Conservation (phyloP, 2,329 filamentous ascomycete species). For the Sporothrix variecibatus region DNA sequence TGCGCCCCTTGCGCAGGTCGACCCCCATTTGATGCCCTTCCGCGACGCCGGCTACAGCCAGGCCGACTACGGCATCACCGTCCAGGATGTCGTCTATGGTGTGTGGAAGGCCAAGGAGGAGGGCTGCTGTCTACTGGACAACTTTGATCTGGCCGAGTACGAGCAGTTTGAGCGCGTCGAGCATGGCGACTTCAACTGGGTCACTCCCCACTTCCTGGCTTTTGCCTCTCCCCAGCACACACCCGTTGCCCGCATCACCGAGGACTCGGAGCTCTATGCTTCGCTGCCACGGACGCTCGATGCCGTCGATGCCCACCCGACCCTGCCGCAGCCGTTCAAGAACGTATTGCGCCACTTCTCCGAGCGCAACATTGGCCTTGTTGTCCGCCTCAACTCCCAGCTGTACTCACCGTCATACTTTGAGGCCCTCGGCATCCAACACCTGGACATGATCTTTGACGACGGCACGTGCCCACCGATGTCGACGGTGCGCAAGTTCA, state of each 20-base stretch:
- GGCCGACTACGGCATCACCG: constrained; percentile 91
- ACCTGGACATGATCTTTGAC: constrained; percentile 99
- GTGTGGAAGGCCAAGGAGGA: constrained; percentile 99
- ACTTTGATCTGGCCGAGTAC: constrained; percentile 96
- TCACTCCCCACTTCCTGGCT: constrained; percentile 90
- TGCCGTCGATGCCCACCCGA: constrained; percentile 69
- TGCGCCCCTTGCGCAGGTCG: constrained; percentile 92
- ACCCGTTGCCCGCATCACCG: constrained; percentile 70
- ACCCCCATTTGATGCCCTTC: constrained; percentile 98
- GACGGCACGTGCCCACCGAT: constrained; percentile 94
- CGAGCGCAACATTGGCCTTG: constrained; percentile 84
- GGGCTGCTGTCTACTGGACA: constrained; percentile 83
- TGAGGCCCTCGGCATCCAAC: constrained; percentile 88
- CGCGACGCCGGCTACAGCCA: constrained; percentile 97
- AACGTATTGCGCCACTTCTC: constrained; percentile 91
- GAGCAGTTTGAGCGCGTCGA: constrained; percentile 94
- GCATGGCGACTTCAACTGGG: constrained; percentile 99
- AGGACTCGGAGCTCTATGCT: constrained; percentile 71
- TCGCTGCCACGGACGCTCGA: constrained; percentile 74
- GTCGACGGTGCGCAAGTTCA: constrained; percentile 88
- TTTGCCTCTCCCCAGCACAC: constrained; percentile 92
- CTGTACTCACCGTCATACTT: constrained; percentile 98
- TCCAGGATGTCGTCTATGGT: constrained; percentile 97
- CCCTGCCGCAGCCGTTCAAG: constrained; percentile 85
- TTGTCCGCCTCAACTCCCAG: constrained; percentile 92